These are phyloP conservation scores for Penium margaritaceum DNA, from an alignment of 139 green algal genomes.

Conservation along the genomic window DNA sequence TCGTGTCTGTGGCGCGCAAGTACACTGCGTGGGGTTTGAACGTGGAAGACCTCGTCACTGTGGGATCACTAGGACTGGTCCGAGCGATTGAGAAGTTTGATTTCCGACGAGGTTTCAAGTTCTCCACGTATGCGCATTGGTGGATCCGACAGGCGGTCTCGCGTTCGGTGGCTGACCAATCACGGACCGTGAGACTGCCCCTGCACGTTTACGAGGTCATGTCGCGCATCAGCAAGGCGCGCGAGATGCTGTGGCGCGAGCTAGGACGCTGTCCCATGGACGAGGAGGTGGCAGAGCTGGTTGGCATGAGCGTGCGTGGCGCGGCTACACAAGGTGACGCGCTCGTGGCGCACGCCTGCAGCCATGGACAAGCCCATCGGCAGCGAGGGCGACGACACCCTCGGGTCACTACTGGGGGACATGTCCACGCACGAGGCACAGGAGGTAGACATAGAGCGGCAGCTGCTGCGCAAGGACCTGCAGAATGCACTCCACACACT, in stretches of 20 bases:
- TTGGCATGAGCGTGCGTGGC: slow-evolving; percentile 56
- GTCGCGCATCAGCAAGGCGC: slow-evolving; percentile 47
- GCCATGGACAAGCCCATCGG: slow-evolving; percentile 46
- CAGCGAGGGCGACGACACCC: slow-evolving; percentile 40
- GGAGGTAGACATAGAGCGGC: slow-evolving; percentile 22
- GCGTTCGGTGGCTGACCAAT: too few species aligned
- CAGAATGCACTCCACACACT: slow-evolving; percentile 60
- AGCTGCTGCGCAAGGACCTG: slow-evolving; percentile 30
- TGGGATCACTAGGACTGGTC: too few species aligned
- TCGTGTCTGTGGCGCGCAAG: too few species aligned
- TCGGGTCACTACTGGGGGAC: too few species aligned
- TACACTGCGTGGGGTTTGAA: too few species aligned
- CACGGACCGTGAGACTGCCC: too few species aligned
- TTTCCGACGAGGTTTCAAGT: too few species aligned
- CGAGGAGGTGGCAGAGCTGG: slow-evolving; percentile 44
- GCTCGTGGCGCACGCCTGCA: slow-evolving; percentile 29
- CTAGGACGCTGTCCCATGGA: slow-evolving; percentile 29
- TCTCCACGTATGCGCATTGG: too few species aligned
- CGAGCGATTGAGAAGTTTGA: too few species aligned
- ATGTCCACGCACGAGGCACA: slow-evolving; percentile 20
- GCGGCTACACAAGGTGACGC: slow-evolving; percentile 53
- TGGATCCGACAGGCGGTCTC: too few species aligned
- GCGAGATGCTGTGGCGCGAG: slow-evolving; percentile 18
- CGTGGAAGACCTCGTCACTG: too few species aligned
- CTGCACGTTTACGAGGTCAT: slow-evolving; percentile 66